Evolutionary conservation across 805 yeast species (phyloP).

Genomic region (Metschnikowia aberdeeniae): DNA sequence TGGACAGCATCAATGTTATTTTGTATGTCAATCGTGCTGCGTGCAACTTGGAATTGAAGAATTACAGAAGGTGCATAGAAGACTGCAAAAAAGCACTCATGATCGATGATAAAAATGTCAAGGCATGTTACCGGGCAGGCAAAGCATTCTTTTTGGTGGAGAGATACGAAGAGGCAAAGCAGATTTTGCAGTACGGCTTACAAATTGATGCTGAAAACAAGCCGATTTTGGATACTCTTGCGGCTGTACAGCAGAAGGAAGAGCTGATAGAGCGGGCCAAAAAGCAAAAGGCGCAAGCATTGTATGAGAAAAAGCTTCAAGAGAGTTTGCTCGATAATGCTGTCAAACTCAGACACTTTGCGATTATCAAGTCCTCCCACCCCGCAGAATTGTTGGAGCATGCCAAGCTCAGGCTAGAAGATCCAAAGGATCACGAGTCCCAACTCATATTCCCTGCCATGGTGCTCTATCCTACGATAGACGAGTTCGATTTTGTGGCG

Average conservation of each 20-base stretch:
- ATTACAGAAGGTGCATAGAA: conserved; percentile 79
- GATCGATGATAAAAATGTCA: conserved; percentile 64
- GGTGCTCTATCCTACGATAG: conserved; percentile 75
- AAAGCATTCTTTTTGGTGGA: conserved; percentile 71
- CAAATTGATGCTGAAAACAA: conserved; percentile 55
- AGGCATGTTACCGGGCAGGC: conserved; percentile 83
- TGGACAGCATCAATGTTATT: conserved; percentile 51
- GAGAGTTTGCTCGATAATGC: conserved; percentile 53
- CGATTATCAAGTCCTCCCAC: conserved; percentile 43
- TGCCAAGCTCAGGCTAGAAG: conserved; percentile 55
- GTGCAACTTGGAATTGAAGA: conserved; percentile 79
- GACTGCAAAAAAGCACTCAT: conserved; percentile 74
- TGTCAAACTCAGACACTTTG: conserved; percentile 53
- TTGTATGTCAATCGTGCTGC: conserved; percentile 84
- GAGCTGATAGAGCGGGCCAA: conserved; percentile 22
- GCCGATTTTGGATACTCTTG: conserved; percentile 47
- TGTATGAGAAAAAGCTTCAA: conserved; percentile 38
- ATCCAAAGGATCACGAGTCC: conserved; percentile 64
- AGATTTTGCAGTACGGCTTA: conserved; percentile 62
- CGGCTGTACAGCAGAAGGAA: conserved; percentile 38
- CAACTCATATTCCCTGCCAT: conserved; percentile 79
- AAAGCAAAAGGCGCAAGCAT: conserved; percentile 35
- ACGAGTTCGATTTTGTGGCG: conserved; percentile 79
- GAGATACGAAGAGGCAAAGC: conserved; percentile 66
- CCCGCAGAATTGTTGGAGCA: conserved; percentile 56